A percentile compares a stretch with the other conserved stretches of the same genome.
Conservation (phyloP, 2,329 filamentous ascomycete genomes). For the Fusarium sp. region DNA sequence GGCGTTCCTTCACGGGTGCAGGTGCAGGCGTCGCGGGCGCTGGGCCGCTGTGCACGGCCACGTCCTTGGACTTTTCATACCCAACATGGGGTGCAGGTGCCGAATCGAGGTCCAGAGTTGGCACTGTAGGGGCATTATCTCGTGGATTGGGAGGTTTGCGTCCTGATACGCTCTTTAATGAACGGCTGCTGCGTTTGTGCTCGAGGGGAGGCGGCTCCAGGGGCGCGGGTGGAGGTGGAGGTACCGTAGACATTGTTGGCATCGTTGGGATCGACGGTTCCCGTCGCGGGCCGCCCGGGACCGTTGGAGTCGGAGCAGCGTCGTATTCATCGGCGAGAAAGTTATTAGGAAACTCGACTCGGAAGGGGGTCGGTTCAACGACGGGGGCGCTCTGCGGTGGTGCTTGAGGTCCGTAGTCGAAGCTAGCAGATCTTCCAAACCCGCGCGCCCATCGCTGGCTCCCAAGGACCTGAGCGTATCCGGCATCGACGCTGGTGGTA, state of each 20-base stretch:
- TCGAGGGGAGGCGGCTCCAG: slow-evolving; percentile 54
- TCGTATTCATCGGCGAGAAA: slow-evolving; percentile 69
- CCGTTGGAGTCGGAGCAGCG: slow-evolving; percentile 83
- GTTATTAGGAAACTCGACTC: slow-evolving; percentile 58
- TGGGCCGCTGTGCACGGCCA: slow-evolving; percentile 55
- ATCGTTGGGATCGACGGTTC: slow-evolving; percentile 46
- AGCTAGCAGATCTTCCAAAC: slow-evolving; percentile 71
- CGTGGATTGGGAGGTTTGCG: slow-evolving; percentile 44
- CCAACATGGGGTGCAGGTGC: slow-evolving; percentile 66
- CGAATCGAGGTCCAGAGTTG: slow-evolving; percentile 55
- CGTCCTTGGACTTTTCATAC: slow-evolving; percentile 65
- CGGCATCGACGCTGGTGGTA: slow-evolving; percentile 68
- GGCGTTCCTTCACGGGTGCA: slow-evolving; percentile 68
- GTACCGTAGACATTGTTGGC: slow-evolving; percentile 47
- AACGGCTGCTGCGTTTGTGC: slow-evolving; percentile 65
- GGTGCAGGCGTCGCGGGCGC: slow-evolving; percentile 58
- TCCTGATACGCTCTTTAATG: slow-evolving; percentile 58
- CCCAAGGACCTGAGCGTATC: slow-evolving; percentile 64
- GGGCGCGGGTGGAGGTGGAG: slow-evolving; percentile 52
- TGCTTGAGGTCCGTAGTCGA: slow-evolving; percentile 68
- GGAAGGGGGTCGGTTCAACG: slow-evolving; percentile 51
- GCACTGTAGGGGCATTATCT: slow-evolving; percentile 45
- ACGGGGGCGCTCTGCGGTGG: slow-evolving; percentile 37
- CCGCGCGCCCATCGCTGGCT: slow-evolving; percentile 65
- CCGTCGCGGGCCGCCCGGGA: slow-evolving; percentile 78